phyloP scores from a whole-genome alignment of 352 stramenopile species.

The Phytophthora pistaciae region DNA sequence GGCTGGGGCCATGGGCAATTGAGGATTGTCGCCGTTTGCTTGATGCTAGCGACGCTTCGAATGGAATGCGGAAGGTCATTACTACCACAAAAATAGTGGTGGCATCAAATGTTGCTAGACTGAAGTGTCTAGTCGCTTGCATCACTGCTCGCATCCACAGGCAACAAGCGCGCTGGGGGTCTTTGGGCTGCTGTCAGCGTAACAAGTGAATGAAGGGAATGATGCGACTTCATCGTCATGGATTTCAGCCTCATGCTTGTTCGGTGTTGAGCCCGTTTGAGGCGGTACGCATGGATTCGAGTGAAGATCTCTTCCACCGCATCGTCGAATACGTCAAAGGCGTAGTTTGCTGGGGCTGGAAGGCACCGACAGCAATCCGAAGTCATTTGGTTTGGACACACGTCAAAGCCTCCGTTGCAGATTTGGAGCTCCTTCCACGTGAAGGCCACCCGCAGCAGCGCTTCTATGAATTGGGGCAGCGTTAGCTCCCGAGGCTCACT shows the following conservation, averaged over 20 bases:
- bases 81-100: constrained; percentile 20
- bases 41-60: constrained; percentile 18
- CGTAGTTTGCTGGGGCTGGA: constrained; percentile 32
- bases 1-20: constrained; percentile 28
- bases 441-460: constrained; percentile 55
- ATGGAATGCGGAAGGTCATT: background rate
- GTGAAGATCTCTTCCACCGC: constrained; percentile 57
- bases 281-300: constrained; percentile 39
- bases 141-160: constrained; percentile 16
- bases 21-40: background rate
- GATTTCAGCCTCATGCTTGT: constrained; percentile 47
- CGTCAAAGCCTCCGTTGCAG: constrained; percentile 60
- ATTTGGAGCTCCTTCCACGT: constrained; percentile 57
- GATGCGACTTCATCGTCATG: constrained; percentile 24
- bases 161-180: constrained; percentile 18
- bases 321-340: constrained; percentile 53
- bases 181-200: constrained; percentile 15
- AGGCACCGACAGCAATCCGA: constrained; percentile 58
- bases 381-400: constrained; percentile 59
- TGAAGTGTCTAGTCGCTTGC: background rate
- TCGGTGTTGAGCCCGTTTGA: constrained; percentile 35
- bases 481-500: constrained; percentile 39
- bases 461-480: constrained; percentile 63
- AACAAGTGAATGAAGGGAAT: constrained; percentile 26
- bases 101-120: background rate